These are phyloP conservation scores for Rhazya stricta DNA, from an alignment of 257 asterid species.

Conservation along the genomic window DNA sequence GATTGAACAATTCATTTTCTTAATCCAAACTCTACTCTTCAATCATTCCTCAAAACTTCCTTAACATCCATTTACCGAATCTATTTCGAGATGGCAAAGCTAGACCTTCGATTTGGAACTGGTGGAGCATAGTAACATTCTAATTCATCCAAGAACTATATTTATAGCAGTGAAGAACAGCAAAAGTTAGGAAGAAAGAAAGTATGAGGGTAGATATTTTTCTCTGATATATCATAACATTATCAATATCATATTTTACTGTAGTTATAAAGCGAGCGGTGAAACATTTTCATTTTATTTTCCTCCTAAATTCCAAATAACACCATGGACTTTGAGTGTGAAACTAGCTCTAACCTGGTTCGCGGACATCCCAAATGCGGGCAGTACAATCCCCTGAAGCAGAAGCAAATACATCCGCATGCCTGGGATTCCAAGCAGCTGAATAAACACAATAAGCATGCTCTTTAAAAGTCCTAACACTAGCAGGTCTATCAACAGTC, in stretches of 20 bases:
- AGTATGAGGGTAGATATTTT: neutral
- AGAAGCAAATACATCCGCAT: conserved; percentile 86
- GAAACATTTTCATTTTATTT: neutral
- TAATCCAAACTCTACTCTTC: neutral
- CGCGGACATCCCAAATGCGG: conserved; percentile 97
- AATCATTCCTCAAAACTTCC: neutral
- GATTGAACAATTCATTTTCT: neutral
- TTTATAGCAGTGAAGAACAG: neutral
- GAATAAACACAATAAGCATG: conserved; percentile 92
- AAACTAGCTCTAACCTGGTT: conserved; percentile 59
- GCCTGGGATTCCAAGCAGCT: conserved; percentile 91
- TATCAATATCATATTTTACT: neutral
- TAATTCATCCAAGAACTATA: neutral
- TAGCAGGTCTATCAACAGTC: conserved; percentile 85
- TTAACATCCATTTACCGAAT: neutral
- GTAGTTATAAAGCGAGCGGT: neutral
- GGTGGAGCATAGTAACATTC: neutral
- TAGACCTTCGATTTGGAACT: neutral
- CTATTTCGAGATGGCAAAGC: neutral
- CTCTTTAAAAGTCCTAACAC: conserved; percentile 94
- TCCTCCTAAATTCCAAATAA: neutral
- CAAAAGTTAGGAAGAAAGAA: neutral
- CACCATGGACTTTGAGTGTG: neutral
- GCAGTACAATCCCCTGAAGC: conserved; percentile 96
- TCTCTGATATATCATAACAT: neutral